phyloP scores from a whole-genome alignment of 176 grass and related monocot genomes.

The Bromus sterilis region DNA sequence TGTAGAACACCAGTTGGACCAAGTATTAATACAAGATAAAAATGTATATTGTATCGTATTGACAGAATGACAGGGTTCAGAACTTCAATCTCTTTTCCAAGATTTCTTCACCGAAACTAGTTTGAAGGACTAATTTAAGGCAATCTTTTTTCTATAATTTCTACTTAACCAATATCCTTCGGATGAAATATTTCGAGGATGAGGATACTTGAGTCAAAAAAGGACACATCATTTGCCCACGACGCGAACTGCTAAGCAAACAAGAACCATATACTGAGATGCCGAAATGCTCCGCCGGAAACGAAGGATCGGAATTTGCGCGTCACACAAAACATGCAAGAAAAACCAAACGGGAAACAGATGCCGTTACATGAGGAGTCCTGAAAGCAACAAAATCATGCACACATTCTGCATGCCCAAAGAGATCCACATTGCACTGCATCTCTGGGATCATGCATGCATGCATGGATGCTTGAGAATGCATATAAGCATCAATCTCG shows the following conservation, averaged over 20 bases:
- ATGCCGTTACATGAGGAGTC: background rate
- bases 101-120: too few species aligned
- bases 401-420: background rate
- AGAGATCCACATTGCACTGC: background rate
- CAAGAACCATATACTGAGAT: background rate
- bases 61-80: too few species aligned
- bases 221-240: too few species aligned
- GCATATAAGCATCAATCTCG: background rate
- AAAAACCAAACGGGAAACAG: background rate
- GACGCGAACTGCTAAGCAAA: background rate
- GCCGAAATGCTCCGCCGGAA: background rate
- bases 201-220: background rate
- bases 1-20: too few species aligned
- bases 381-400: background rate
- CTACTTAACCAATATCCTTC: background rate
- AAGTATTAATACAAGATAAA: too few species aligned
- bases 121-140: background rate
- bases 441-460: background rate
- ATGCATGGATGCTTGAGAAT: background rate
- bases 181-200: background rate
- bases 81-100: too few species aligned
- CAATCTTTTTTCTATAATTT: background rate
- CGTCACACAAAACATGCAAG: slow-evolving; percentile 3
- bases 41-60: too few species aligned
- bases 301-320: background rate